Percentiles rank a stretch among this genome's conserved stretches.
phyloP scores from a whole-genome alignment of 139 green algal species.

The Tetradesmus lagerheimii region DNA sequence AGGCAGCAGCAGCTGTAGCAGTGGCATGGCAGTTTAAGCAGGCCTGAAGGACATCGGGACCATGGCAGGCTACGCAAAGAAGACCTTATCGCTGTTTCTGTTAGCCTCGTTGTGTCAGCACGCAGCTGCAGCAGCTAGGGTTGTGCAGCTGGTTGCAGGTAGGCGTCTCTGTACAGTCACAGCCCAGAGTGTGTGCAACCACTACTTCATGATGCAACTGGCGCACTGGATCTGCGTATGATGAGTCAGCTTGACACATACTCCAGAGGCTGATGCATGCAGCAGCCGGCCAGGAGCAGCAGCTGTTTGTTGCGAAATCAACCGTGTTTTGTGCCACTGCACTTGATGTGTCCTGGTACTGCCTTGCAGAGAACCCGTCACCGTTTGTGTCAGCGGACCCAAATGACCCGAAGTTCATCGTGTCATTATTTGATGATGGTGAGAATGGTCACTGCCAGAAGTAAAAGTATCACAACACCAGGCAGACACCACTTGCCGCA shows the following conservation, averaged over 20 bases:
- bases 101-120: background rate
- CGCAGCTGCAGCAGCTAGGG: background rate
- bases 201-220: background rate
- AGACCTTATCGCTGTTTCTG: background rate
- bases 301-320: no score
- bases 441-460: background rate
- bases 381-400: slow-evolving; percentile 36
- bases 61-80: background rate
- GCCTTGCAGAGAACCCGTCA: slow-evolving; percentile 42
- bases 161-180: background rate
- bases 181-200: background rate
- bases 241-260: no score
- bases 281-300: background rate
- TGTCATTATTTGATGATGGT: slow-evolving; percentile 34
- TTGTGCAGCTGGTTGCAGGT: slow-evolving; percentile 37
- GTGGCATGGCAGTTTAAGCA: background rate
- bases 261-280: background rate
- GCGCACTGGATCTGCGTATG: no score
- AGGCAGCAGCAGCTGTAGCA: background rate
- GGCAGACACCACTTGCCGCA: background rate
- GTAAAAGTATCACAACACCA: no score
- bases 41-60: background rate
- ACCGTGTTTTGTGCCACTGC: no score
- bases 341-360: no score
- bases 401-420: slow-evolving; percentile 38